Evolutionary conservation across 306 rosid genomes (phyloP), one percentile per base, ranked within the genome.

Genomic region (Rubus parviflorus): DNA sequence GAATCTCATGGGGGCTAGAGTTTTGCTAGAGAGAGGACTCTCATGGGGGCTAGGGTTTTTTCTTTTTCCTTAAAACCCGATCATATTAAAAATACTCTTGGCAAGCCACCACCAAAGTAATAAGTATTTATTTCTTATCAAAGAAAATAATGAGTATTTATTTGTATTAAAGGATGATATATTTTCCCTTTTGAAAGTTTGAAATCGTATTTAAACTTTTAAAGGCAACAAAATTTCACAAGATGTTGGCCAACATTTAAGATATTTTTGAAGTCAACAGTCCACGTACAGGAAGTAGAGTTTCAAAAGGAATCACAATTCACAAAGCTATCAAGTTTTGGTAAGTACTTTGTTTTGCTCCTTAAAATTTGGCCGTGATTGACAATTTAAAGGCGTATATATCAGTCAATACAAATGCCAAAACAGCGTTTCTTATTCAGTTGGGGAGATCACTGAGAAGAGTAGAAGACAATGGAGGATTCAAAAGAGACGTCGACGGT

Each of bases 341-440:
- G 69, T 42, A 40, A 17, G 7, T 40, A 41, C 49, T 19, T 14
- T 25, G 58, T 64, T 49, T 75, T 76, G 1, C 13, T 65, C 72
- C 73, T 38, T 17, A 52, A 71, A 49, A 19, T 62, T 16, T 6
- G 82, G 72, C 73, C 45, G 56, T 37, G 61, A 23, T 48, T 16
- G 72, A 11, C 16, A 57, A 6, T 37, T 35, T 35, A 63, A 11
- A 25, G 7, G 25, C 19, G 35, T 47, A 3, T 45, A 54, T 66
- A 8, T 17, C 3, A 68, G n/a, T 68, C 72, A 45, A 43, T 68
- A 68, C 22, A 45, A 11, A 67, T 42, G 16, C 47, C 10, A 66
- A 58, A 22, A 15, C 6, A 70, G 45, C 8, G 16, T 47, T 70
- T 23, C 70, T 41, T 41, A 63, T 15, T 63, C 48, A 40, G 47